phyloP scores from a whole-genome alignment of 306 rosid genomes.

The Vigna radiata region DNA sequence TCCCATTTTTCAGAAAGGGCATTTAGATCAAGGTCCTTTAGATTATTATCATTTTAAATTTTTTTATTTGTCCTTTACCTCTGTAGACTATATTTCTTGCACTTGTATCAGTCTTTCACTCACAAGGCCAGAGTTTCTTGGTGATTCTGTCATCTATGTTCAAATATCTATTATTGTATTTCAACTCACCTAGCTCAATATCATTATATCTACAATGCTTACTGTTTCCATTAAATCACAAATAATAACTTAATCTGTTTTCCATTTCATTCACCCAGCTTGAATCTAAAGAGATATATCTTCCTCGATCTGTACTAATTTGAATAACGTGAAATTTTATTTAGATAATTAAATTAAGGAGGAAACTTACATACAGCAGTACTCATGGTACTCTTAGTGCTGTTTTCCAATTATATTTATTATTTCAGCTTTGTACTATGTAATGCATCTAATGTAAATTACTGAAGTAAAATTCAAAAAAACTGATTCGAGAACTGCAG shows the following conservation, averaged over 20 bases:
- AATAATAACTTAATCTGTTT: too few species aligned
- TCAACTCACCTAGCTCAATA: neutral
- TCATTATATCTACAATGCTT: neutral
- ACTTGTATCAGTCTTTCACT: too few species aligned
- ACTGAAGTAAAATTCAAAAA: too few species aligned
- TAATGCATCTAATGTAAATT: too few species aligned
- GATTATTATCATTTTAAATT: neutral
- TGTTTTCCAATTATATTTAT: too few species aligned
- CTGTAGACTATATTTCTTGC: too few species aligned
- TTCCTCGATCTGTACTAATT: neutral
- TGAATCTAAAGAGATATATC: neutral
- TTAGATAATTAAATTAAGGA: neutral
- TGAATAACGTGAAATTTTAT: neutral
- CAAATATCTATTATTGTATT: neutral
- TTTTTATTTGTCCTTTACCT: neutral
- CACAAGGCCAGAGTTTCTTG: neutral
- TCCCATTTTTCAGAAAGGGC: neutral
- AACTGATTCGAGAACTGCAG: too few species aligned
- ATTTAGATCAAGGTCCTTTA: neutral
- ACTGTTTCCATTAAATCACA: neutral
- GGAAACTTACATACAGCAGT: too few species aligned
- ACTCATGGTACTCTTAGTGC: too few species aligned
- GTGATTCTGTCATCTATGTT: neutral
- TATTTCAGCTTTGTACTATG: too few species aligned
- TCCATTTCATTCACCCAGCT: neutral